Percentiles rank a stretch among this genome's conserved stretches.
phyloP scores from a whole-genome alignment of 495 filamentous ascomycete species.

The Cercophora newfieldiana region DNA sequence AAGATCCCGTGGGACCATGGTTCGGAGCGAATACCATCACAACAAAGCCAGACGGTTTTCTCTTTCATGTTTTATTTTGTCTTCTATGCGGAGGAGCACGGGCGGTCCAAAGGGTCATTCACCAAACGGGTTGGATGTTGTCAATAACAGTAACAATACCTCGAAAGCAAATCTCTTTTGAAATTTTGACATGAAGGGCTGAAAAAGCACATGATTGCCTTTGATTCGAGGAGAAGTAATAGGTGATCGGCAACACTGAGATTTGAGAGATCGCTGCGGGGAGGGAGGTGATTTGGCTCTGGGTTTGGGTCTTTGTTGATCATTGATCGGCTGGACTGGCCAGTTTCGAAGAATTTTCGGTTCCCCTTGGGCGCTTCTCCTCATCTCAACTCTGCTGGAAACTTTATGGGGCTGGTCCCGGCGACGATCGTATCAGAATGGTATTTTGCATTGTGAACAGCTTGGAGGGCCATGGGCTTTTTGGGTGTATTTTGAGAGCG shows the following conservation, averaged over 20 bases:
- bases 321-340: not conserved
- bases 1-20: not conserved
- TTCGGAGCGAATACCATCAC: not conserved
- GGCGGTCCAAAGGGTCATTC: conserved; percentile 11
- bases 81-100: conserved; percentile 7
- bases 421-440: not conserved
- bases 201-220: not conserved
- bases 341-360: not conserved
- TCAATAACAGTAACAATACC: conserved; percentile 21
- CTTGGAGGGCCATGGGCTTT: not conserved
- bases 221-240: not conserved
- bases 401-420: not conserved
- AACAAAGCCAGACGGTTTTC: conserved; percentile 5
- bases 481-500: not conserved
- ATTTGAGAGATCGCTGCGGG: not conserved
- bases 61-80: conserved; percentile 3
- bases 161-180: conserved; percentile 1
- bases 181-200: not conserved
- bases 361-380: not conserved
- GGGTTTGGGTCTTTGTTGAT: not conserved
- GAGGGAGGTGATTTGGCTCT: not conserved
- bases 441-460: not conserved
- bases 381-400: not conserved
- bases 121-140: conserved; percentile 22
- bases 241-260: not conserved